A percentile compares a stretch with the other conserved stretches of the same genome.
These are phyloP conservation scores for Salix suchowensis DNA, from an alignment of 345 rosid species.

Conservation along the genomic window DNA sequence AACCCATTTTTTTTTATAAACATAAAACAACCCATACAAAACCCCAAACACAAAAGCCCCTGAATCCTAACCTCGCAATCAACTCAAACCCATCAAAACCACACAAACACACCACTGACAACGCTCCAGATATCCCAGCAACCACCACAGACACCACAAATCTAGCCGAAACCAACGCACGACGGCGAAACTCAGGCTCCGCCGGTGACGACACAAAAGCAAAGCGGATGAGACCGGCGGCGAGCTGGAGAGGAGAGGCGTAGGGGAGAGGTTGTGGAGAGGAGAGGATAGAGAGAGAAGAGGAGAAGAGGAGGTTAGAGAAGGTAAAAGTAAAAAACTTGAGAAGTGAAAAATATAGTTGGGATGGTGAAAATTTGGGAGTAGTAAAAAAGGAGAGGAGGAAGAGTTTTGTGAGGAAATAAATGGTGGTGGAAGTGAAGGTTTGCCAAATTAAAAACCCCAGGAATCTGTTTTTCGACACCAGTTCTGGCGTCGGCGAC, in stretches of 20 bases:
- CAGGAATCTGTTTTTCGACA: slow-evolving; percentile 43
- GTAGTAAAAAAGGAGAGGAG: slow-evolving; percentile 2
- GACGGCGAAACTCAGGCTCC: slow-evolving; percentile 42
- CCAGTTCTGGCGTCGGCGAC: slow-evolving; percentile 25
- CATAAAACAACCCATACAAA: slow-evolving; percentile 46
- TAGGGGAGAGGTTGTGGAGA: slow-evolving; percentile 37
- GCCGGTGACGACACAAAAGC: slow-evolving; percentile 5
- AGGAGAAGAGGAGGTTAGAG: slow-evolving; percentile 61
- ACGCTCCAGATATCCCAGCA: slow-evolving; percentile 40
- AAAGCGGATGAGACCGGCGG: slow-evolving; percentile 18
- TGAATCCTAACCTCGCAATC: slow-evolving; percentile 46
- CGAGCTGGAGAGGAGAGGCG: slow-evolving; percentile 29
- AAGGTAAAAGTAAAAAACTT: slow-evolving; percentile 38
- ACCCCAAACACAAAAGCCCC: slow-evolving; percentile 69
- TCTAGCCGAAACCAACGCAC: slow-evolving; percentile 37
- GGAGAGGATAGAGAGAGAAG: slow-evolving; percentile 44
- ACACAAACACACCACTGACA: slow-evolving; percentile 39
- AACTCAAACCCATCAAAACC: slow-evolving; percentile 20
- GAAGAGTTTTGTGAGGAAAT: slow-evolving; percentile 45
- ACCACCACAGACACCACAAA: slow-evolving; percentile 42
- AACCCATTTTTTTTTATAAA: slow-evolving; percentile 60
- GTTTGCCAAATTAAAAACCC: slow-evolving; percentile 80
- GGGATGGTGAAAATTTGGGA: slow-evolving; percentile 13
- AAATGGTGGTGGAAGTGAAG: slow-evolving; percentile 46
- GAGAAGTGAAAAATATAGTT: slow-evolving; percentile 4